Evolutionary conservation across 2,329 filamentous ascomycete species (phyloP), one percentile per base, ranked within the genome.

Genomic region (Aspergillus tanneri): DNA sequence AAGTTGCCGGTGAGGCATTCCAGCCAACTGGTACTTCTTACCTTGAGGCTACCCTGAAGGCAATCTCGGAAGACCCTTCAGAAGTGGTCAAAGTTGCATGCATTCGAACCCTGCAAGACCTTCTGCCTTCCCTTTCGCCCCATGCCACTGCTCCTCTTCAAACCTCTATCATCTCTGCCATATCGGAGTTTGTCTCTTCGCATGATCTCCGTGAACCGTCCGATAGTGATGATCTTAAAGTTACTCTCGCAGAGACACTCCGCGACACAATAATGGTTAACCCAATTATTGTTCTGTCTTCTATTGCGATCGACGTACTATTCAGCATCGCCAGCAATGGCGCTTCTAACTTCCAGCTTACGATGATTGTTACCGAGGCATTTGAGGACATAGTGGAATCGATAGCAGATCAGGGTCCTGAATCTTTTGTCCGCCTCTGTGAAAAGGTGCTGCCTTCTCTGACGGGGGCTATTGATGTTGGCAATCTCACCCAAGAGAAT

Each of bases 11-110:
- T 22, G 73, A 80, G 46, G 72, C 74, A 8, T 76, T 84, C 38
- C 71, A 67, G 30, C 63, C 66, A 25, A 66, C 64, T n/a, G 66
- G 70, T 16, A 50, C 60, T 16, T 67, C 60, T 38, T 72, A 71
- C 50, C 60, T 69, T 27, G 84, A 86, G 5, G 75, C 79, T 11
- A 79, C 88, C 2, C 80, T 97, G 43, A 82, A 86, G 42, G 85
- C 86, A 6, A 88, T 96, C 56, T 83, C 82, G 8, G 76, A 77
- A 27, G 91, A 96, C 56, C 76, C 84, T 16, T 87, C 88, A 0
- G 91, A 96, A 66, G 84, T 97, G 27, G 92, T 97, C 35, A 89
- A 93, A 67, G 91, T 96, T 14, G 85, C 92, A 16, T 95, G 90
- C 62, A 87, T 97, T 61, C 91, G 92, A 65, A 86, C 90, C 2